These are phyloP conservation scores for Suillus sp. DNA, from an alignment of 768 basidiomycete genomes.

Conservation along the genomic window DNA sequence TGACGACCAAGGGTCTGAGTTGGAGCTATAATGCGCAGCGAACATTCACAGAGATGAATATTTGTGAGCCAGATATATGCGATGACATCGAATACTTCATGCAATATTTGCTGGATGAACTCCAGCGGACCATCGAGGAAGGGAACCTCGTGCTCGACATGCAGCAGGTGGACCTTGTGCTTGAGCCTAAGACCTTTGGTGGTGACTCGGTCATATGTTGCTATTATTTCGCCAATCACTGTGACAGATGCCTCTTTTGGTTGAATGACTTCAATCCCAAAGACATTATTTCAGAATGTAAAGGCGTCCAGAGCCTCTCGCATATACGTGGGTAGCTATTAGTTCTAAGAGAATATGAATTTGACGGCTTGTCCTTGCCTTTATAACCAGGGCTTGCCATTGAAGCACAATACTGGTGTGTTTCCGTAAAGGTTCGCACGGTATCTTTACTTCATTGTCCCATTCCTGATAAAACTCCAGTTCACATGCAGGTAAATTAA, in stretches of 20 bases:
- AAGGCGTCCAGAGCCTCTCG: slow-evolving; percentile 18
- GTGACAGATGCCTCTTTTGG: slow-evolving; percentile 53
- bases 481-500: slow-evolving; percentile 8
- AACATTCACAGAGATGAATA: slow-evolving; percentile 56
- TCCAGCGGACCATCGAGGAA: slow-evolving; percentile 21
- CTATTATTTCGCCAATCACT: slow-evolving; percentile 58
- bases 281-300: slow-evolving; percentile 32
- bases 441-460: neutral
- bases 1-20: neutral
- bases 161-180: slow-evolving; percentile 42
- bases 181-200: slow-evolving; percentile 40
- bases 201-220: slow-evolving; percentile 27
- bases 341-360: neutral
- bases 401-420: slow-evolving; percentile 41
- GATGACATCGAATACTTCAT: slow-evolving; percentile 40
- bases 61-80: slow-evolving; percentile 41
- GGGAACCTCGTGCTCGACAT: slow-evolving; percentile 32
- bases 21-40: slow-evolving; percentile 36
- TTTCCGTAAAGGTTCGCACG: neutral
- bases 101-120: slow-evolving; percentile 17
- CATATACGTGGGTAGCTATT: slow-evolving; percentile 27
- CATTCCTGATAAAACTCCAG: neutral
- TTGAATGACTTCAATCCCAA: slow-evolving; percentile 44
- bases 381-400: slow-evolving; percentile 33
- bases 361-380: neutral